Conservation (phyloP, 2,329 filamentous ascomycete genomes). For the Penicillium digitatum region DNA sequence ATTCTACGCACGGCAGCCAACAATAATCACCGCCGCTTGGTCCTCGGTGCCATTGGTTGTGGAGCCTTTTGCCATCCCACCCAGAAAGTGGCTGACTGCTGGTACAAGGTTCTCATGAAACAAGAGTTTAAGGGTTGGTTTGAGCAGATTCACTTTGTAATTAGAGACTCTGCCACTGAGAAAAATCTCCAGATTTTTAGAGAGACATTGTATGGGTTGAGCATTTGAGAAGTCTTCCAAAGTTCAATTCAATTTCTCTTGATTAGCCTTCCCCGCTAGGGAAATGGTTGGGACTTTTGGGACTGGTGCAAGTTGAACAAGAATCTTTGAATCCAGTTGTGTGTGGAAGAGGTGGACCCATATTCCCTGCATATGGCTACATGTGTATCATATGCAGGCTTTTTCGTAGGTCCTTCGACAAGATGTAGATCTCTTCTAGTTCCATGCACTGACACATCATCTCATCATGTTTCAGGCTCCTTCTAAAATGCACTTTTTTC, state of each 20-base stretch:
- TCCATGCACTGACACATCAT: neutral
- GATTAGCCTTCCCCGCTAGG: neutral
- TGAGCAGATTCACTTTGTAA: conserved; percentile 62
- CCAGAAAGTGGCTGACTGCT: conserved; percentile 59
- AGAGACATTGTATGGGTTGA: neutral
- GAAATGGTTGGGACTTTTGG: neutral
- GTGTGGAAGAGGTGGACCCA: neutral
- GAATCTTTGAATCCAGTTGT: neutral
- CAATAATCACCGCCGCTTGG: conserved; percentile 55
- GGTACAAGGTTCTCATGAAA: conserved; percentile 58
- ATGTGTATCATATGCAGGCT: neutral
- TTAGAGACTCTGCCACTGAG: conserved; percentile 27
- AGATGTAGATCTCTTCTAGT: neutral
- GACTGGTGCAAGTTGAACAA: neutral
- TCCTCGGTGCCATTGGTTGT: conserved; percentile 67
- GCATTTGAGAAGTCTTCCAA: neutral
- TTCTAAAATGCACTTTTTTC: neutral
- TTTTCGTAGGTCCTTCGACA: neutral
- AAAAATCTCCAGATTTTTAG: neutral
- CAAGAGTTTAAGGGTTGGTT: conserved; percentile 63
- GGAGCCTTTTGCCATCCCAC: conserved; percentile 63
- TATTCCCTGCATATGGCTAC: neutral
- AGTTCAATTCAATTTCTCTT: neutral
- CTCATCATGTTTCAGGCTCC: neutral
- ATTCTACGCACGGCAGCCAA: conserved; percentile 57